Evolutionary conservation across 1,139 yeast genomes (phyloP), one percentile per base, ranked within the genome.

Genomic region (Candida sanyaensis): DNA sequence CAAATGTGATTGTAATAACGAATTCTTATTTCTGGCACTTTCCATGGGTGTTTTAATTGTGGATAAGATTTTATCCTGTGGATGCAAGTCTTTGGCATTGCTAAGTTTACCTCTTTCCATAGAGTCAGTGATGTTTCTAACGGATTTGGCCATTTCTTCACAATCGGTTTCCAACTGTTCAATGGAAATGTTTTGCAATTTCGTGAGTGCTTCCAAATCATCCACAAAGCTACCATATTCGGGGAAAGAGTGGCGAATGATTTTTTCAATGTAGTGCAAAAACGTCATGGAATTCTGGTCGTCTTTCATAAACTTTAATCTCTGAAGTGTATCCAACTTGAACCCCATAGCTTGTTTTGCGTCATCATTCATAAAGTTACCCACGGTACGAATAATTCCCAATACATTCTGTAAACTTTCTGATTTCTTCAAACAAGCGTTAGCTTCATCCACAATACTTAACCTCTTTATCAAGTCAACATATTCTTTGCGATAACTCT

Each of bases 321-420:
- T 75, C 56, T 86, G 95, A 49, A 93, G 73, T 1, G 97, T 88
- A 31, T 89, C 88, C 39, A 93, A 71, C 58, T 83, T 85, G 70
- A 93, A 91, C 1, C 98, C 99, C 47, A 78, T 68, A 0, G 96
- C 97, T 56, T 85, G 86, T 59, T 88, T 91, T 6, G 87, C 73
- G 30, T 75, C 69, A 60, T 89, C 96, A 64, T 93, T 93, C 98
- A 93, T 93, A 61, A 84, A 91, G 61, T 93, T 93, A 23, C 98
- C 99, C 50, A 93, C 85, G 17, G 87, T 86, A 54, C 91, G 77
- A 46, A 93, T 88, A 38, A 93, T 80, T 42, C 86, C 86, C 49
- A 93, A 72, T 8, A 92, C 79, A 50, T 80, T 78, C 53, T 82
- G 79, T 57, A 93, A 77, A 41, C 82, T 78, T n/a, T 75, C 75